Base-by-base conservation (phyloP, 805 yeast genomes). In the Myxozyma udenii region DNA sequence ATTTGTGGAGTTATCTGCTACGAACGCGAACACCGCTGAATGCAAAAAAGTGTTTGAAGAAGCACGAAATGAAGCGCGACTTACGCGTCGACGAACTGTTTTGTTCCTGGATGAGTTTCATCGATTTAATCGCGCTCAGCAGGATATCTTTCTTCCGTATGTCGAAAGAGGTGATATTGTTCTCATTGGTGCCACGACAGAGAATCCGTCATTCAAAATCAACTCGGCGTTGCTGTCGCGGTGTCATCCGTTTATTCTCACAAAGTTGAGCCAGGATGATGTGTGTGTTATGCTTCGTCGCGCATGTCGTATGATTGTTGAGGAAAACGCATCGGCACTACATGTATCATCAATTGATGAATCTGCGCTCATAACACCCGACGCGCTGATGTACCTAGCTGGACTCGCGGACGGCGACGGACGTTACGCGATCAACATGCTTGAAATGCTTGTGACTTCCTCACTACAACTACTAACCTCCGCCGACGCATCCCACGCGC, bases 121-220 rank as follows among this genome's bases (percentile, higher is more conserved):
- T 65, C 71, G 98, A 28, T 89, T 88, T 66, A 82, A 82, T 59
- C 84, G 85, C 54, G 74, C 81, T 0, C 98, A 93, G 64, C 98
- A 93, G 66, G 98, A 93, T 67, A 77, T 83, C 42, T 78, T 95
- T 42, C 71, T 63, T 61, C 93, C 95, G 0, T 82, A 80, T 55
- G 84, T 91, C 1, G 99, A 93, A 66, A 72, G 78, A 25, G 98
- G 98, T 2, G 80, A 80, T 47, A 80, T 90, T 40, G 80, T 82
- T 1, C 74, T 93, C 39, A 81, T 91, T 46, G 98, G 98, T 3
- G 97, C 98, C n/a, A 93, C 98, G 0, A 90, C 98, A 0, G 98
- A 93, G 65, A 93, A 93, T 65, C 96, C 97, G 3, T 81, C 85
- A 43, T 84, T 85, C 62, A 84, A 87, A 61, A 69, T 93, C 38